Percentiles rank a stretch among this genome's conserved stretches.
phyloP scores from a whole-genome alignment of 2,329 filamentous ascomycete genomes.

The Fusarium tuaranense region DNA sequence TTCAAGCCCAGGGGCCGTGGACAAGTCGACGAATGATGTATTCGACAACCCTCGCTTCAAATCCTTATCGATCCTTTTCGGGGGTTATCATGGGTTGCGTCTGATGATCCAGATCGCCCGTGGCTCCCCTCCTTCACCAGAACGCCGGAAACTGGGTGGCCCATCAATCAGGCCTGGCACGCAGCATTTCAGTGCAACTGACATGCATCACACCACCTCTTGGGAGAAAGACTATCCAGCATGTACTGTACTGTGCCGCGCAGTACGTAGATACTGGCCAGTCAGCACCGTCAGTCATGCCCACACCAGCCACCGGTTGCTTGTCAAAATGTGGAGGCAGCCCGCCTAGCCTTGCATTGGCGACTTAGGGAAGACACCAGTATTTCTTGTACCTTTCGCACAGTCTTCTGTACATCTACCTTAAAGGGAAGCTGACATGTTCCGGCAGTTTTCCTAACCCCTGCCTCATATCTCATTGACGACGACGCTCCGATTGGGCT shows the following conservation, averaged over 20 bases:
- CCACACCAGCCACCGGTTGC: slow-evolving; percentile 12
- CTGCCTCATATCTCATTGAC: slow-evolving; percentile 24
- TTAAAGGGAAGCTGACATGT: slow-evolving; percentile 27
- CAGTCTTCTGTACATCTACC: slow-evolving; percentile 27
- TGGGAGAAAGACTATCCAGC: slow-evolving; percentile 9
- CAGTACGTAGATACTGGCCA: slow-evolving; percentile 2
- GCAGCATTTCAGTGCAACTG: slow-evolving; percentile 21
- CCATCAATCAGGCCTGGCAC: slow-evolving; percentile 26
- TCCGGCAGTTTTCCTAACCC: slow-evolving; percentile 31
- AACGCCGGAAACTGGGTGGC: slow-evolving; percentile 35
- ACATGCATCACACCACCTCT: slow-evolving; percentile 28
- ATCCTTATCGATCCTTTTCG: neutral
- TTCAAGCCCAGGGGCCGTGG: neutral
- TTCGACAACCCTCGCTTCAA: neutral
- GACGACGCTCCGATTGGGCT: slow-evolving; percentile 18
- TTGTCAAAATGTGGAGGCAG: slow-evolving; percentile 35
- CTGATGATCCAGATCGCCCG: slow-evolving; percentile 30
- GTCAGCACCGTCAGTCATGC: slow-evolving; percentile 12
- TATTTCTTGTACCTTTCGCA: slow-evolving; percentile 13
- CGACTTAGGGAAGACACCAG: slow-evolving; percentile 4
- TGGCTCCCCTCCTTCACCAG: slow-evolving; percentile 37
- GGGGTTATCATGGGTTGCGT: slow-evolving; percentile 10
- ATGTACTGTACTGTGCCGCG: neutral
- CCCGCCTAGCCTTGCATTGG: slow-evolving; percentile 33
- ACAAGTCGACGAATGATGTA: neutral